Conservation (phyloP, 2,329 filamentous ascomycete genomes). For the Amphichorda felina region DNA sequence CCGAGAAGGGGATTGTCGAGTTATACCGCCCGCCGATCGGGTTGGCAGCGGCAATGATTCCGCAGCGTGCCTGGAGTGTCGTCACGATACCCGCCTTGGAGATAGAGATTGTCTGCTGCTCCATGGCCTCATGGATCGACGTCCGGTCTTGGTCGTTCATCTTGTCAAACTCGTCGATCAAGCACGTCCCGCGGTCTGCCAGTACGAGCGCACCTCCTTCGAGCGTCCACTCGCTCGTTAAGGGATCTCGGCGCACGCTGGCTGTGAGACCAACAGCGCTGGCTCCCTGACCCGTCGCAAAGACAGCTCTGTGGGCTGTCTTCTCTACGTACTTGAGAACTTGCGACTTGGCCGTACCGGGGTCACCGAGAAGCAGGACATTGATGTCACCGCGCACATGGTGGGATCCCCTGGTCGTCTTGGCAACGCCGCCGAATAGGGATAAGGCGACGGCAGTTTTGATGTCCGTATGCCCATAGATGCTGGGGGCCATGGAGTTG, state of each 20-base stretch:
- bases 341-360: constrained; percentile 95
- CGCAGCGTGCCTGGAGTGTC: constrained; percentile 88
- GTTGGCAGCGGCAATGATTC: constrained; percentile 93
- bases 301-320: constrained; percentile 91
- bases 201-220: constrained; percentile 93
- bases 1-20: constrained; percentile 85
- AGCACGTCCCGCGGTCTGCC: constrained; percentile 84
- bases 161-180: constrained; percentile 99
- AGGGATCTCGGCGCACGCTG: constrained; percentile 85
- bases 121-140: constrained; percentile 98
- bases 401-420: constrained; percentile 79
- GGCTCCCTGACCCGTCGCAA: constrained; percentile 93
- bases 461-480: constrained; percentile 93
- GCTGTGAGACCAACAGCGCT: constrained; percentile 96
- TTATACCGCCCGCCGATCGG: constrained; percentile 95
- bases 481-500: constrained; percentile 87
- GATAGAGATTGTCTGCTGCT: constrained; percentile 98
- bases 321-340: constrained; percentile 96
- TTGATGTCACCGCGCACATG: constrained; percentile 96
- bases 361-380: constrained; percentile 88
- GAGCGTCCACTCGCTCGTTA: constrained; percentile 94
- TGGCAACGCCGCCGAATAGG: constrained; percentile 88
- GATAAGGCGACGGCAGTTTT: constrained; percentile 94
- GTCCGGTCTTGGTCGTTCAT: constrained; percentile 99
- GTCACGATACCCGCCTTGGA: constrained; percentile 98